Base-by-base conservation (phyloP, 83 land plant species). In the Picea mariana region DNA sequence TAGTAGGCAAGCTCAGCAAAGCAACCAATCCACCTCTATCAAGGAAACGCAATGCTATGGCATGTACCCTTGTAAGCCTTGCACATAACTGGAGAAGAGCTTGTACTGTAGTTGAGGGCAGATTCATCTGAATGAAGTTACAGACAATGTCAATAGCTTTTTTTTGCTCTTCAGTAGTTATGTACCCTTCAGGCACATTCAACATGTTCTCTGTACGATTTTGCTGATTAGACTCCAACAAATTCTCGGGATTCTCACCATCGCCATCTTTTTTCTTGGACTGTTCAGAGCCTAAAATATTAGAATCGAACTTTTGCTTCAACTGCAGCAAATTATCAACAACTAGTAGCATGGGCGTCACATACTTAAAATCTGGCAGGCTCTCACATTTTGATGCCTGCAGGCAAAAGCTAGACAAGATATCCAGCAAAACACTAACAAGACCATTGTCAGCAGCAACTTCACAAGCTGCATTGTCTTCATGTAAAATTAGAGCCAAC, bases 401-500 rank as follows among this genome's bases (percentile, higher is more conserved):
- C 38, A 89, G 82, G 67, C 82, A 78, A 90, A 95, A 95, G 49
- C 52, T 75, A 26, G 86, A 84, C 12, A 95, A 91, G 52, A 90
- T 62, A 83, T 97, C 91, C 64, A 89, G 72, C 26, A 92, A 86
- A 68, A 93, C 87, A 75, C 81, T 87, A 8, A 90, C 91, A 59
- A 95, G 80, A 55, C 96, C 95, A 88, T 82, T 90, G 65, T 90
- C 86, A 8, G 86, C 84, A 55, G 93, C 97, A 81, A 90, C 87
- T 85, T 97, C 98, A 42, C 99, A 85, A 63, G 98, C 91, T 60
- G 80, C 85, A 42, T 82, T 84, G 86, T 97, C 99, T 66, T 95
- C 99, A 79, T 89, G 90, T 64, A 97, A 88, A 78, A 98, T 85
- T 55, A 98, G 83, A 58, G 99, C 99, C 82, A 98, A 85, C 38